These are phyloP conservation scores for Stagonosporopsis vannaccii DNA, from an alignment of 2,329 filamentous ascomycete genomes.

Conservation along the genomic window DNA sequence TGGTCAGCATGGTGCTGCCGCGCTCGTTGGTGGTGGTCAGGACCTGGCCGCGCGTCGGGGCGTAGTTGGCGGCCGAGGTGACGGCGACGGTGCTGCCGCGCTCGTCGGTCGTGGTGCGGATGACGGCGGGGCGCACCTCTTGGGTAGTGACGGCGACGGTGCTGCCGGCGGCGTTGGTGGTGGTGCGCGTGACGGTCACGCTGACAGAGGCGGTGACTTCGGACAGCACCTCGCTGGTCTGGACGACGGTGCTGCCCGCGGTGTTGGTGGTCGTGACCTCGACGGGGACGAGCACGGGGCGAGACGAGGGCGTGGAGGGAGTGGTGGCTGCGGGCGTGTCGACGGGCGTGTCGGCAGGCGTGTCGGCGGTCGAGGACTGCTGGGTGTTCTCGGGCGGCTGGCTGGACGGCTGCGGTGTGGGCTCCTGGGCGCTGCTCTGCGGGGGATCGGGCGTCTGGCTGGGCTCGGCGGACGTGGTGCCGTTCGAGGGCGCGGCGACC, in stretches of 20 bases:
- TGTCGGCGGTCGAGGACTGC: conserved; percentile 4
- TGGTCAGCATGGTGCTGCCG: conserved; percentile 55
- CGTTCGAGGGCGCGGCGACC: conserved; percentile 34
- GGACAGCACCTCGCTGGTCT: conserved; percentile 52
- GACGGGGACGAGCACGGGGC: conserved; percentile 48
- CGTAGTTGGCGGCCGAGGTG: conserved; percentile 43
- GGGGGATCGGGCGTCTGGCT: conserved; percentile 18
- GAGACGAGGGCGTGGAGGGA: conserved; percentile 18
- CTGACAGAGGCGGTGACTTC: conserved; percentile 50
- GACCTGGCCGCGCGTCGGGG: conserved; percentile 49
- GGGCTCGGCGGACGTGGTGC: conserved; percentile 25
- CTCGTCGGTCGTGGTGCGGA: conserved; percentile 50
- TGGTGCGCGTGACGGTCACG: conserved; percentile 43
- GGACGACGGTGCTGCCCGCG: conserved; percentile 43
- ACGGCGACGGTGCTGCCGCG: conserved; percentile 49
- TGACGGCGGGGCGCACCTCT: conserved; percentile 49
- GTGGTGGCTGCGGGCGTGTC: conserved; percentile 12
- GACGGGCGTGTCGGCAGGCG: conserved; percentile 2
- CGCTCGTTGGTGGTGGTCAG: conserved; percentile 53
- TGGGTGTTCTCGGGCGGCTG: conserved; percentile 11
- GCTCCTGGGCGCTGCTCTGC: conserved; percentile 11
- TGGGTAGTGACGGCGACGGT: conserved; percentile 43
- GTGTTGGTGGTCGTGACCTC: conserved; percentile 49
- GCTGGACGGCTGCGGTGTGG: conserved; percentile 5
- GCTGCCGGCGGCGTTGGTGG: conserved; percentile 50